phyloP scores from a whole-genome alignment of 192 early-diverging fungal species.

The Rhizoclosmatium globosum region DNA sequence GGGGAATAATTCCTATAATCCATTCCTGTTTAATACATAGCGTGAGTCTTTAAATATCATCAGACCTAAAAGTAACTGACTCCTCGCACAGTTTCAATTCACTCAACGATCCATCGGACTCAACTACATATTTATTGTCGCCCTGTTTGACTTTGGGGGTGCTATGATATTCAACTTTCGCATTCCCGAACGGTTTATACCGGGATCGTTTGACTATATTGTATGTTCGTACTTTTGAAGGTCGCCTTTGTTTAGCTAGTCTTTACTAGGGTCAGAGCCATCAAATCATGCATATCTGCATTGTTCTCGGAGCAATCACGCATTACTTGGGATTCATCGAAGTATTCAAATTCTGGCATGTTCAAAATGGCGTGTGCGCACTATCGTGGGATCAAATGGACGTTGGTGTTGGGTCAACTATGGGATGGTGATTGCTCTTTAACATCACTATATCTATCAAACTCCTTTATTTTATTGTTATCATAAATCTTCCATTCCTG shows the following conservation, averaged over 20 bases:
- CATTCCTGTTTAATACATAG: conserved; percentile 74
- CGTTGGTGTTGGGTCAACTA: neutral
- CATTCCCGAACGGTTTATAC: conserved; percentile 78
- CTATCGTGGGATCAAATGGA: neutral
- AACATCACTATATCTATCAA: too few relatives aligned
- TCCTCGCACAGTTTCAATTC: conserved; percentile 35
- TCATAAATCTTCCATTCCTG: conserved; percentile 22
- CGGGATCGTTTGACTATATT: conserved; percentile 78
- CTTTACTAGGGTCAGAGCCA: conserved; percentile 69
- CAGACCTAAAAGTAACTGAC: neutral
- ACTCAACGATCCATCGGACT: conserved; percentile 66
- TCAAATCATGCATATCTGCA: conserved; percentile 85
- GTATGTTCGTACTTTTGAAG: conserved; percentile 45
- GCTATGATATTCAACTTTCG: conserved; percentile 77
- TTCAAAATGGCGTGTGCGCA: conserved; percentile 12
- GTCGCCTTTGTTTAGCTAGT: neutral
- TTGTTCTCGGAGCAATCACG: conserved; percentile 68
- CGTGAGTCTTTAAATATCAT: conserved; percentile 53
- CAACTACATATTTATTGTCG: conserved; percentile 71
- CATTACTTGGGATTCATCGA: conserved; percentile 76
- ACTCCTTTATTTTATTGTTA: too few relatives aligned
- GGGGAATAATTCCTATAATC: conserved; percentile 70
- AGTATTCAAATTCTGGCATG: conserved; percentile 35
- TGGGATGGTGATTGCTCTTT: too few relatives aligned
- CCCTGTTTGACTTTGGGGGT: conserved; percentile 71